Base-by-base conservation (phyloP, 352 stramenopile genomes). In the Pythium chondricola region DNA sequence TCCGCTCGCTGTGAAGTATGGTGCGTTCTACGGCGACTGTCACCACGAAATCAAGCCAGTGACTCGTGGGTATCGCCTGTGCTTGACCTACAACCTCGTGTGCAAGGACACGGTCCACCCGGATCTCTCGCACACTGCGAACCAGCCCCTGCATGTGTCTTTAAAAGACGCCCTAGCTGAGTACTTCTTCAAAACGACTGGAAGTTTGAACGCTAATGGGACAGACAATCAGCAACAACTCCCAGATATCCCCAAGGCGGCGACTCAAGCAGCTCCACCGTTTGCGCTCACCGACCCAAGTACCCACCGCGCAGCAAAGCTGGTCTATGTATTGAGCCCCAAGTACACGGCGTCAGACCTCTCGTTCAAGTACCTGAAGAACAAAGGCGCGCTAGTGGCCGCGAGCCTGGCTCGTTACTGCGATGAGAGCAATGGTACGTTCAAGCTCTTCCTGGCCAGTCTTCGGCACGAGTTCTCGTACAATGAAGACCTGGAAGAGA, bases 21-120 rank as follows among this genome's bases (percentile, higher is more conserved):
- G 42, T 10, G 55, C 55, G 0, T 63, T 63, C 36, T 63, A 58
- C 18, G 37, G 29, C 4, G 48, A 63, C 25, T 63, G 55, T 25
- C 42, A 16, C 11, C 55, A 53, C 22, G 55, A 58, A 32, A 36
- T 63, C 27, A 37, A 54, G 25, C 20, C 41, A 2, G 39, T 63
- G 36, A 53, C 35, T 13, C 44, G 35, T 7, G 55, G 55, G 0
- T 52, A 58, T 18, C 55, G 48, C 0, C 24, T 63, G 17, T 58
- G 48, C 29, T n/a, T 63, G 7, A 58, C 48, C 11, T 63, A 58
- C 36, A 58, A 63, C 36, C 26, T 63, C 6, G 29, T 38, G 13
- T 11, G 27, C 10, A 38, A 33, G 18, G 29, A 33, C 13, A 13
- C 7, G 8, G 29, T 33, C 7, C 13, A 8, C 17, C 43, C 1